Conservation (phyloP, 495 filamentous ascomycete species). For the Hypoxylon rickii region DNA sequence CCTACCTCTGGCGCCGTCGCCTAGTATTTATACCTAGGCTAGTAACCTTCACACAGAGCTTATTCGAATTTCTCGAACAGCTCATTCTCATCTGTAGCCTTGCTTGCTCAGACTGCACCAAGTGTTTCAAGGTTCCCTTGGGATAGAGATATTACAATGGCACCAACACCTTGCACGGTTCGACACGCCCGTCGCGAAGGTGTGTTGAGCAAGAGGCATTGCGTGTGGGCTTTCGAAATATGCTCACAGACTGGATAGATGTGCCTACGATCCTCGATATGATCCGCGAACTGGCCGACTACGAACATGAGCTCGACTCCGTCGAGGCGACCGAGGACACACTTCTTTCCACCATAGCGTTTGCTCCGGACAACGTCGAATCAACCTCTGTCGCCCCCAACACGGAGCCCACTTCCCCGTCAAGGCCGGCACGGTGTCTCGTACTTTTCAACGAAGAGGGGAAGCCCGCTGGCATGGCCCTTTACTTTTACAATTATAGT, state of each 20-base stretch:
- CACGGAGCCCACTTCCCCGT: constrained; percentile 47
- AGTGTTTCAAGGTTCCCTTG: too few species aligned
- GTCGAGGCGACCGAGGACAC: constrained; percentile 79
- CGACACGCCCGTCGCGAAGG: constrained; percentile 38
- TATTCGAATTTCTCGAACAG: too few species aligned
- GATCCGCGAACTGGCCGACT: constrained; percentile 86
- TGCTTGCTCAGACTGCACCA: too few species aligned
- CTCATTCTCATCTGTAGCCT: too few species aligned
- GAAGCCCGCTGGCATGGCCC: constrained; percentile 57
- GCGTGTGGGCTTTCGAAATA: neutral
- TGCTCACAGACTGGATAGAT: constrained; percentile 42
- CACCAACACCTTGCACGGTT: constrained; percentile 27
- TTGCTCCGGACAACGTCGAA: constrained; percentile 55
- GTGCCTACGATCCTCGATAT: constrained; percentile 78
- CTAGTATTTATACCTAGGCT: too few species aligned
- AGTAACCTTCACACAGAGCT: too few species aligned
- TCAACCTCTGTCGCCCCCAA: constrained; percentile 40
- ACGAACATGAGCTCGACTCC: constrained; percentile 74
- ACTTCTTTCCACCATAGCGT: constrained; percentile 78
- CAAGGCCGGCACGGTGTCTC: constrained; percentile 52
- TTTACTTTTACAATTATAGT: constrained; percentile 65
- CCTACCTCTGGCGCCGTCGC: too few species aligned
- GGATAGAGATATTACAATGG: constrained; percentile 16
- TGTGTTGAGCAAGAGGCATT: constrained; percentile 2
- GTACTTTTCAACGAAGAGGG: constrained; percentile 48